Conservation (phyloP, 78 protist species). For the Polysphondylium violaceum region DNA sequence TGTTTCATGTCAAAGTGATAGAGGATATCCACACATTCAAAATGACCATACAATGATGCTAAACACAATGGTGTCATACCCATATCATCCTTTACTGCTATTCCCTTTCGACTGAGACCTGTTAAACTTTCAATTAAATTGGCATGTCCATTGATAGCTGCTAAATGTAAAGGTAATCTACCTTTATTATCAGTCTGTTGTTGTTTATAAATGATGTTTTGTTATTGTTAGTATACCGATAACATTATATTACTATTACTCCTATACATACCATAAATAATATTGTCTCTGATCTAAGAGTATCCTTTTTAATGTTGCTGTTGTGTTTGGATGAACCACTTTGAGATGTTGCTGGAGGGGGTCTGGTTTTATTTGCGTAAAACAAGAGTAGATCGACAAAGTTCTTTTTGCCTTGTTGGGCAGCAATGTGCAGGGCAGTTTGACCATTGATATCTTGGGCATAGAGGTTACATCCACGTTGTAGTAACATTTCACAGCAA, state of each 20-base stretch:
- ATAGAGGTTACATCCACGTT: conserved; percentile 28
- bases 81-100: conserved; percentile 43
- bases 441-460: conserved; percentile 50
- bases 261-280: conserved; percentile 42
- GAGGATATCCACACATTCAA: conserved; percentile 56
- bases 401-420: conserved; percentile 64
- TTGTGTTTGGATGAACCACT: background rate
- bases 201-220: background rate
- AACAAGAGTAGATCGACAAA: conserved; percentile 26
- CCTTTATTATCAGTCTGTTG: conserved; percentile 70
- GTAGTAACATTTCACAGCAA: conserved; percentile 55
- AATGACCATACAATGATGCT: conserved; percentile 65
- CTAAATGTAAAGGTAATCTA: conserved; percentile 55
- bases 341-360: conserved; percentile 14
- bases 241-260: background rate
- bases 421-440: conserved; percentile 66
- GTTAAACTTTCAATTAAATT: conserved; percentile 25
- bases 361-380: conserved; percentile 36
- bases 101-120: conserved; percentile 21
- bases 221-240: background rate
- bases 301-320: conserved; percentile 1
- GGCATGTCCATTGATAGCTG: conserved; percentile 41
- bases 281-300: conserved; percentile 22
- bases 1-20: conserved; percentile 16
- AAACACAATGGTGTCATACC: conserved; percentile 74